phyloP scores from a whole-genome alignment of 768 basidiomycete species.

The Phylloporus sp. region DNA sequence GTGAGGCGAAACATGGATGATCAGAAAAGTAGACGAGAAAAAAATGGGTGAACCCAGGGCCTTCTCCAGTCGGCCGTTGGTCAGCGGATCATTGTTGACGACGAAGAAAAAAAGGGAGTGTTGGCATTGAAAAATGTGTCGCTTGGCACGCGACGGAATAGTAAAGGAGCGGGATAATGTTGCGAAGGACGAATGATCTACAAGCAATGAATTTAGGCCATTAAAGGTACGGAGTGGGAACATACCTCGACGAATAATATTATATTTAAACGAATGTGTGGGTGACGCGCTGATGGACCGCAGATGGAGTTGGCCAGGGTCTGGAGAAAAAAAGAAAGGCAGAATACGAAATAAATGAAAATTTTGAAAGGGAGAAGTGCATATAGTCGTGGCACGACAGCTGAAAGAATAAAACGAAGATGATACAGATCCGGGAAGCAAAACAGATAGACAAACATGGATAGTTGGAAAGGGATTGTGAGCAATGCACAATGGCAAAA shows the following conservation, averaged over 20 bases:
- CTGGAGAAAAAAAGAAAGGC: not conserved
- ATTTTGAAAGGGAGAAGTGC: not conserved
- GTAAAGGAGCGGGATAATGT: constrained; percentile 6
- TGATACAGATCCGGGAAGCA: not conserved
- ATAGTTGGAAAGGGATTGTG: constrained; percentile 3
- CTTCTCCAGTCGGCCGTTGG: not conserved
- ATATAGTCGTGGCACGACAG: not conserved
- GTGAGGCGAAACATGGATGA: not conserved
- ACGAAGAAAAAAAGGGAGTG: constrained; percentile 1
- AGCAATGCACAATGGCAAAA: not conserved
- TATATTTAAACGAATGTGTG: constrained; percentile 10
- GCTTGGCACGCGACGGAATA: not conserved
- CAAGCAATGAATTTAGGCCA: not conserved
- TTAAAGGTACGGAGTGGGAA: not conserved
- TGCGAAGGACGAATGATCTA: constrained; percentile 2
- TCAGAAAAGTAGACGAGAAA: not conserved
- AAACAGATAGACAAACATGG: not conserved
- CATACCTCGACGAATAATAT: constrained; percentile 15
- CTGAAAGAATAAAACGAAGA: constrained; percentile 2
- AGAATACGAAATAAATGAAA: not conserved
- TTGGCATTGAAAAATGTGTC: not conserved
- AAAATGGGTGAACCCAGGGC: not conserved
- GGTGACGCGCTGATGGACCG: not conserved
- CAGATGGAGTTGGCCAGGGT: not conserved
- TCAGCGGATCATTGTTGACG: not conserved